Percentiles rank a stretch among this genome's conserved stretches.
Evolutionary conservation across 257 asterid species (phyloP).

Genomic region (Linaria vulgaris): DNA sequence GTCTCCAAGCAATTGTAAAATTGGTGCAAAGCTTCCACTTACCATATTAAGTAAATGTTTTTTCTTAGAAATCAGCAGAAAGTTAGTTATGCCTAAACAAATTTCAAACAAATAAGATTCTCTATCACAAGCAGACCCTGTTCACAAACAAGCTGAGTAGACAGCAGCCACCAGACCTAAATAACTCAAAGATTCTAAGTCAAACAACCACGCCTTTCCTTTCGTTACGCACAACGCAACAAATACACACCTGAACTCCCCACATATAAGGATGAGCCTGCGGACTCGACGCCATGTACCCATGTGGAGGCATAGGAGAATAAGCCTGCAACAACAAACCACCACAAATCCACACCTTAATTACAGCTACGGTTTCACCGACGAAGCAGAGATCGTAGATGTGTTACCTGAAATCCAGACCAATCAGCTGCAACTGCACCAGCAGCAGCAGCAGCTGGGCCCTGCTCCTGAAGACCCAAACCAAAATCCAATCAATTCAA

Average conservation of each 20-base stretch:
- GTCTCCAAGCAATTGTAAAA: background rate
- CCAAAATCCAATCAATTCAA: conserved; percentile 8
- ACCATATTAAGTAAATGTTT: background rate
- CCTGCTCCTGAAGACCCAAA: conserved; percentile 81
- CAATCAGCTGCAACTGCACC: conserved; percentile 66
- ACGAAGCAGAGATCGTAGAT: conserved; percentile 16
- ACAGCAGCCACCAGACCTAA: conserved; percentile 8
- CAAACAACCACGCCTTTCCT: too few relatives aligned
- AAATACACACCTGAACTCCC: conserved; percentile 82
- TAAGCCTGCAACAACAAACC: conserved; percentile 71
- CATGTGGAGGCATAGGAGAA: conserved; percentile 88
- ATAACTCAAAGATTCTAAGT: background rate
- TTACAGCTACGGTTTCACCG: conserved; percentile 19
- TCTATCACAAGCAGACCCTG: conserved; percentile 8
- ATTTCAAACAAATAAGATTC: background rate
- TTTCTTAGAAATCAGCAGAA: background rate
- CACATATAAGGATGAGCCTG: conserved; percentile 96
- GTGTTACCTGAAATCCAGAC: conserved; percentile 83
- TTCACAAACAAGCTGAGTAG: conserved; percentile 16
- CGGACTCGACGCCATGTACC: conserved; percentile 80
- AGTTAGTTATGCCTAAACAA: background rate
- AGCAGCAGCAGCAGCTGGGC: conserved; percentile 53
- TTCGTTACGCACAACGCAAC: background rate
- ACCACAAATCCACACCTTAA: conserved; percentile 21
- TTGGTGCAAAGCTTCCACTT: background rate